Evolutionary conservation across 495 filamentous ascomycete genomes (phyloP).

Genomic region (Aspergillus biplanus): DNA sequence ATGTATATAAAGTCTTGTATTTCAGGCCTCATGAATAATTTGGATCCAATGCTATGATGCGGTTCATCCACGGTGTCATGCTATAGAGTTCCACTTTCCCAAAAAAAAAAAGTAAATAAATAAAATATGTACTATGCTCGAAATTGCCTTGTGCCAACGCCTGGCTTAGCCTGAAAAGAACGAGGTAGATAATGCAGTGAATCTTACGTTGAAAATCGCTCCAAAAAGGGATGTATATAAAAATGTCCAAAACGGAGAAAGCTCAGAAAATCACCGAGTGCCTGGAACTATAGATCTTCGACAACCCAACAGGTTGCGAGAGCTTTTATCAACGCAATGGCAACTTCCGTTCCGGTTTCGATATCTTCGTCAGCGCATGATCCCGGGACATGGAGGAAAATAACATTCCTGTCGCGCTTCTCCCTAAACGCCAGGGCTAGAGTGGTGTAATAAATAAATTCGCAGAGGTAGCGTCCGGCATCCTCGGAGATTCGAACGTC

Average conservation of each 20-base stretch:
- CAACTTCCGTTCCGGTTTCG: constrained; percentile 61
- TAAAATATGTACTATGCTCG: no score
- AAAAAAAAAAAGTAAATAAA: no score
- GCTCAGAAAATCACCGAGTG: not conserved
- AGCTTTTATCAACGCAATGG: constrained; percentile 69
- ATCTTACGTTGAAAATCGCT: not conserved
- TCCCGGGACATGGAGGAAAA: constrained; percentile 81
- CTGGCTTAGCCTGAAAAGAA: no score
- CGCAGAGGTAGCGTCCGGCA: constrained; percentile 81
- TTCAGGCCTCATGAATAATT: no score
- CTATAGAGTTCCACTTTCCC: no score
- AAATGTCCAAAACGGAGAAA: not conserved
- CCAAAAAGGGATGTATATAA: constrained; percentile 1
- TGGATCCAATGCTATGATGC: no score
- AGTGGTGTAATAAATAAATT: constrained; percentile 84
- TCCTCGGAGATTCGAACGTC: constrained; percentile 72
- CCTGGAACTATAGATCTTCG: constrained; percentile 19
- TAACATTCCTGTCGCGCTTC: constrained; percentile 57
- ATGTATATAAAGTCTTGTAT: no score
- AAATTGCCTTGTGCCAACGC: no score
- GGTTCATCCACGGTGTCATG: no score
- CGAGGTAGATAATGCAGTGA: not conserved
- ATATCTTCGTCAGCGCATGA: constrained; percentile 58
- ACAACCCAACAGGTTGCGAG: constrained; percentile 58
- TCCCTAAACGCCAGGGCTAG: constrained; percentile 59